Evolutionary conservation across 768 basidiomycete genomes (phyloP).

Genomic region (Gloeostereum incarnatum): DNA sequence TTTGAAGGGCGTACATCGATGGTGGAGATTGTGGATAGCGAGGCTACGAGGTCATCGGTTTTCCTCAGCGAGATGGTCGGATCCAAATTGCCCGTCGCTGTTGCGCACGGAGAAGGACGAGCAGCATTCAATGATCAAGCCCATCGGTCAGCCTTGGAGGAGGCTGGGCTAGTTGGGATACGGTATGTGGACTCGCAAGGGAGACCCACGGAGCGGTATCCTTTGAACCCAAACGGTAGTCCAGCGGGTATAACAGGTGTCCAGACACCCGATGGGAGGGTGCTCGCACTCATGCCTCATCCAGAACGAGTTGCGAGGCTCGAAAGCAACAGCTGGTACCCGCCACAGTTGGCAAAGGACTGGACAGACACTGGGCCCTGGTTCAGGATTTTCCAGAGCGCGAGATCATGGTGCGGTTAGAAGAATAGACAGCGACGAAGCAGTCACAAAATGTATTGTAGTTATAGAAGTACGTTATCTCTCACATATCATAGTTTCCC

Average conservation of each 20-base stretch:
- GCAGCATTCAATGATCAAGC: slow-evolving; percentile 41
- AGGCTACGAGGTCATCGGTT: slow-evolving; percentile 52
- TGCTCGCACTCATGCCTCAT: slow-evolving; percentile 96
- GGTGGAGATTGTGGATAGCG: slow-evolving; percentile 64
- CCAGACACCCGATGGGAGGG: slow-evolving; percentile 79
- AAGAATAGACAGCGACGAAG: too few species aligned
- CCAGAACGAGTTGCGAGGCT: slow-evolving; percentile 79
- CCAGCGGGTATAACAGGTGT: slow-evolving; percentile 83
- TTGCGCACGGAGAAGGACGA: slow-evolving; percentile 92
- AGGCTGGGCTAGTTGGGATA: slow-evolving; percentile 55
- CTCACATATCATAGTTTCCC: too few species aligned
- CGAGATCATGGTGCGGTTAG: slow-evolving; percentile 53
- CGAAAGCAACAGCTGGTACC: slow-evolving; percentile 92
- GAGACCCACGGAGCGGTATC: slow-evolving; percentile 60
- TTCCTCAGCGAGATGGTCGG: slow-evolving; percentile 86
- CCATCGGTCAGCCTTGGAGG: slow-evolving; percentile 25
- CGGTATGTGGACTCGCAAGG: slow-evolving; percentile 74
- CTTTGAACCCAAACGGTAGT: slow-evolving; percentile 82
- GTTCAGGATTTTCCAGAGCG: slow-evolving; percentile 93
- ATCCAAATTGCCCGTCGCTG: slow-evolving; percentile 84
- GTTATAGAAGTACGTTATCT: too few species aligned
- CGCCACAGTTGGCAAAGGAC: slow-evolving; percentile 36
- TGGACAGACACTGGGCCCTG: slow-evolving; percentile 86
- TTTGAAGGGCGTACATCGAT: slow-evolving; percentile 85
- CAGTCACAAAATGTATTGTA: too few species aligned